Conservation (phyloP, 2,329 filamentous ascomycete genomes). For the Mycogone perniciosa region DNA sequence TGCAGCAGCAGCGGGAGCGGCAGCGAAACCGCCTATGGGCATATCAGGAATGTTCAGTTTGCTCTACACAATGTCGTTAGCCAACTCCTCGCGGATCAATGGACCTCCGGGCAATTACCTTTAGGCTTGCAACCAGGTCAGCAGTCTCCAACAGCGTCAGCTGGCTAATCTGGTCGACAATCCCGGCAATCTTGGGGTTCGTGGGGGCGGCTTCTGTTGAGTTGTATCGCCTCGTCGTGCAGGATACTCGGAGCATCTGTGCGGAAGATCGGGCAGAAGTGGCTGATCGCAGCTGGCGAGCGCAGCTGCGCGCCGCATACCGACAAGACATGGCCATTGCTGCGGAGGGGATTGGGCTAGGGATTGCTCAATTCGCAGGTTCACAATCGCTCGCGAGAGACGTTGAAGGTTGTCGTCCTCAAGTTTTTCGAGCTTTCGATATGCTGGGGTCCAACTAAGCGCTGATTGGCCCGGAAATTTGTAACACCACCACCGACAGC, state of each 20-base stretch:
- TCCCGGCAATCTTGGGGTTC: constrained; percentile 87
- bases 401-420: constrained; percentile 22
- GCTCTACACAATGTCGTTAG: constrained; percentile 46
- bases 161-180: constrained; percentile 98
- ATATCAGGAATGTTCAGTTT: constrained; percentile 97
- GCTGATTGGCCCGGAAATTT: constrained; percentile 34
- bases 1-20: constrained; percentile 55
- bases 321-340: constrained; percentile 59
- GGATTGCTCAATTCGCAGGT: constrained; percentile 22
- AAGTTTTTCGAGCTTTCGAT: constrained; percentile 38
- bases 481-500: constrained; percentile 26
- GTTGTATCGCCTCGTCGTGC: constrained; percentile 70
- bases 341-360: constrained; percentile 21
- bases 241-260: constrained; percentile 40
- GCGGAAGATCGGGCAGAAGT: constrained; percentile 41
- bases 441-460: constrained; percentile 13
- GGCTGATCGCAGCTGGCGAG: constrained; percentile 52
- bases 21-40: constrained; percentile 85
- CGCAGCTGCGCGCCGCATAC: constrained; percentile 58
- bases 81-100: constrained; percentile 1
- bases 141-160: constrained; percentile 97
- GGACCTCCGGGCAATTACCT: constrained; percentile 52
- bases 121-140: constrained; percentile 87
- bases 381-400: constrained; percentile 1
- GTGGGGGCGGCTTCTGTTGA: constrained; percentile 65